Evolutionary conservation across 176 grass and related monocot genomes (phyloP).

Genomic region (Oryza punctata): DNA sequence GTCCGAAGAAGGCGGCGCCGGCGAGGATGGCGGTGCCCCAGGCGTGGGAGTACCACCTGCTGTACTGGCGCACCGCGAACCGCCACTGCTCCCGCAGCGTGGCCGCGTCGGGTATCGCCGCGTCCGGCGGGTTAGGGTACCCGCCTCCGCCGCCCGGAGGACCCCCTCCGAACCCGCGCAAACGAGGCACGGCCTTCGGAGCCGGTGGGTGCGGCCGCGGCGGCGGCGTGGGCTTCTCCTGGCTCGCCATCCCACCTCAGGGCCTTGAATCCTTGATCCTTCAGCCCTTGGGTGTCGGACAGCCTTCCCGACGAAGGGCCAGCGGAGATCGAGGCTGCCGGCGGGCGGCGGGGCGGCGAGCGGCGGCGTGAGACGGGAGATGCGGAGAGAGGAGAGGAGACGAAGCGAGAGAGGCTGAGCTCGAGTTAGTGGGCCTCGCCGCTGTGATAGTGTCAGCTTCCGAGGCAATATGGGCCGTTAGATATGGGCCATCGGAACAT

Average conservation of each 20-base stretch:
- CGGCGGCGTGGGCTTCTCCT: slow-evolving; percentile 40
- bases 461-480: too few relatives aligned
- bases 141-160: background rate
- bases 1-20: slow-evolving; percentile 64
- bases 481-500: too few relatives aligned
- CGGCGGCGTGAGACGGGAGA: too few relatives aligned
- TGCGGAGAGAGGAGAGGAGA: too few relatives aligned
- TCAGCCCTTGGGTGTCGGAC: too few relatives aligned
- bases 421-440: too few relatives aligned
- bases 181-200: background rate
- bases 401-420: too few relatives aligned
- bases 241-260: slow-evolving; percentile 34
- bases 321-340: too few relatives aligned
- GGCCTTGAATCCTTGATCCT: too few relatives aligned
- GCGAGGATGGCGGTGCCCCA: slow-evolving; percentile 95
- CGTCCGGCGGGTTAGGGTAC: slow-evolving; percentile 79
- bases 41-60: slow-evolving; percentile 91
- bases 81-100: slow-evolving; percentile 91
- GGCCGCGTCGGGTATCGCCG: slow-evolving; percentile 59
- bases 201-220: background rate
- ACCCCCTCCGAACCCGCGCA: slow-evolving; percentile 6
- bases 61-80: slow-evolving; percentile 84
- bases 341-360: too few relatives aligned
- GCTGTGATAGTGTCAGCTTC: too few relatives aligned
- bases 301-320: too few relatives aligned